Percentiles rank a stretch among this genome's conserved stretches.
Evolutionary conservation across 139 green algal species (phyloP).

Genomic region (Pseudopediastrum boryanum): DNA sequence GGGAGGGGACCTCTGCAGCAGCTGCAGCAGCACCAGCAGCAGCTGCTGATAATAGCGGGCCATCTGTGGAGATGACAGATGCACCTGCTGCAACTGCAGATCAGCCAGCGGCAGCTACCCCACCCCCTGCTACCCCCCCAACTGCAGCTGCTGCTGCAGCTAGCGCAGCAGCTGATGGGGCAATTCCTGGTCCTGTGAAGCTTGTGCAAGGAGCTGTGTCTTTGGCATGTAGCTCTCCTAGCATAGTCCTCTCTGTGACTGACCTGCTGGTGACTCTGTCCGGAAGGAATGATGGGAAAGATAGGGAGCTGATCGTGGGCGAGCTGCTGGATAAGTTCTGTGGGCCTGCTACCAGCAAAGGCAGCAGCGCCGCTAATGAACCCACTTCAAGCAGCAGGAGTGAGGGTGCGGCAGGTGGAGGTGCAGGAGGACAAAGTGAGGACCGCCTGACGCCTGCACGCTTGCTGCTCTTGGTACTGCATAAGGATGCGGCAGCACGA

Average conservation of each 20-base stretch:
- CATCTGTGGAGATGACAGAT: too few species aligned
- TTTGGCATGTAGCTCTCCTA: slow-evolving; percentile 51
- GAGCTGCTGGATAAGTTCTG: slow-evolving; percentile 60
- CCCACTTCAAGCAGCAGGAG: slow-evolving; percentile 12
- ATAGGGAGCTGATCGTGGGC: slow-evolving; percentile 54
- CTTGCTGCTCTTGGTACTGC: slow-evolving; percentile 77
- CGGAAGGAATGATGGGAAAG: slow-evolving; percentile 55
- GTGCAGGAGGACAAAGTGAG: neutral
- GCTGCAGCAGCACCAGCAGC: slow-evolving; percentile 26
- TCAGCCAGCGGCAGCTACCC: slow-evolving; percentile 8
- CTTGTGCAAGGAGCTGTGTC: slow-evolving; percentile 64
- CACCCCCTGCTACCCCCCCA: neutral
- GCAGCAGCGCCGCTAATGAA: neutral
- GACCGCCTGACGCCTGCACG: slow-evolving; percentile 47
- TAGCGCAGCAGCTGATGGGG: neutral
- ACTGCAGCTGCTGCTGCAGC: slow-evolving; percentile 18
- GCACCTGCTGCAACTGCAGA: slow-evolving; percentile 10
- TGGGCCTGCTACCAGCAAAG: slow-evolving; percentile 10
- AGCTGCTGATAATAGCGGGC: neutral
- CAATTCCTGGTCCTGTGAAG: slow-evolving; percentile 39
- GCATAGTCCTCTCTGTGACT: slow-evolving; percentile 45
- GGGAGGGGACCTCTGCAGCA: neutral
- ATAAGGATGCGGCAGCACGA: slow-evolving; percentile 51
- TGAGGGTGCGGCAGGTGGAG: neutral
- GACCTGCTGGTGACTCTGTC: slow-evolving; percentile 67